phyloP scores from a whole-genome alignment of 306 rosid species.

The Erythrophleum fordii region DNA sequence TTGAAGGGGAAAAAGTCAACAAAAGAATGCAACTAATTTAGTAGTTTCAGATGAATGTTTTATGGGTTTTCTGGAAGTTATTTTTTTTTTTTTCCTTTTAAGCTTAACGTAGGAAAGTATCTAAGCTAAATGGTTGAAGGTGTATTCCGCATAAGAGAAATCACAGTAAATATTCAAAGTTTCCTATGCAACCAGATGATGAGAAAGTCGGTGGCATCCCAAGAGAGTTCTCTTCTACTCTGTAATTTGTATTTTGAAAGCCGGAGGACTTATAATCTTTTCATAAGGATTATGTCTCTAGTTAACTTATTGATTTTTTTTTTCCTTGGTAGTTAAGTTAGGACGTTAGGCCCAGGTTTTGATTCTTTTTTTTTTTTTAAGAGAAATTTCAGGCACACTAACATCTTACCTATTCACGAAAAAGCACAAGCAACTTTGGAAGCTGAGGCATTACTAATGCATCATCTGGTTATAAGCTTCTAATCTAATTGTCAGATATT shows the following conservation, averaged over 20 bases:
- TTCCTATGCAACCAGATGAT: constrained; percentile 13
- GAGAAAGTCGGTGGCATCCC: background rate
- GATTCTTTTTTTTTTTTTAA: background rate
- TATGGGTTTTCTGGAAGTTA: background rate
- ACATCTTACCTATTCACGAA: background rate
- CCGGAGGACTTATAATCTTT: constrained; percentile 11
- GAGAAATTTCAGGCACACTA: background rate
- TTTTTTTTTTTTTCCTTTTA: background rate
- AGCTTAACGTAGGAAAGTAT: background rate
- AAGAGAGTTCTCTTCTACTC: background rate
- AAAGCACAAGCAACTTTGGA: background rate
- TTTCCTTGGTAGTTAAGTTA: constrained; percentile 21
- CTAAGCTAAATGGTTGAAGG: constrained; percentile 4
- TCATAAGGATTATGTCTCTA: background rate
- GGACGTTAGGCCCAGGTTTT: constrained; percentile 23
- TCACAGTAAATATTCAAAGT: background rate
- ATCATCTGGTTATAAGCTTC: background rate
- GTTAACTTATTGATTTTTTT: constrained; percentile 20
- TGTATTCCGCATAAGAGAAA: background rate
- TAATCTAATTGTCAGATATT: background rate
- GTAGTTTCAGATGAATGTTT: background rate
- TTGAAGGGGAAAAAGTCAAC: background rate
- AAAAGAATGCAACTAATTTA: background rate
- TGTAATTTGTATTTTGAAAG: background rate
- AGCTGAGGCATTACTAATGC: background rate